A percentile compares a stretch with the other conserved stretches of the same genome.
phyloP scores from a whole-genome alignment of 257 asterid species.

The Coffea eugenioides region DNA sequence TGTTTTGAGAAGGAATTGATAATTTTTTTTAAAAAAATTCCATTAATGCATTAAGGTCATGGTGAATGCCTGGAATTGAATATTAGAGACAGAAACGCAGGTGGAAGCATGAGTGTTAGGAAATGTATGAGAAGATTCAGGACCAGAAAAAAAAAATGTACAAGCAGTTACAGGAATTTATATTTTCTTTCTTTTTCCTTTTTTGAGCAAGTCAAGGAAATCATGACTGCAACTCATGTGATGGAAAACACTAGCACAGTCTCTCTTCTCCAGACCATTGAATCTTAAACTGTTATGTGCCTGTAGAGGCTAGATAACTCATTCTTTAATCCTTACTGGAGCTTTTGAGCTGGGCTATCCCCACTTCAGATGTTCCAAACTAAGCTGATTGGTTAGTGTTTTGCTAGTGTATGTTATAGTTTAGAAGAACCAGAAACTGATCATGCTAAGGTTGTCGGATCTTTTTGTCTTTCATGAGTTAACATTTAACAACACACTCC shows the following conservation, averaged over 20 bases:
- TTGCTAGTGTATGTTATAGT: too few relatives aligned
- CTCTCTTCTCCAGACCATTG: background rate
- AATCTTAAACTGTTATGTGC: background rate
- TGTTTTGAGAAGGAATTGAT: background rate
- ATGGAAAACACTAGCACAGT: background rate
- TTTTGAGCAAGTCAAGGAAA: background rate
- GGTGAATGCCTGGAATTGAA: too few relatives aligned
- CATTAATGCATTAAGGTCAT: background rate
- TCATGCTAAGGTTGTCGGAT: slow-evolving; percentile 6
- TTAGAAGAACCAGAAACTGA: background rate
- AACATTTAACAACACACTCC: too few relatives aligned
- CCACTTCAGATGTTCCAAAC: too few relatives aligned
- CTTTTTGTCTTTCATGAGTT: too few relatives aligned
- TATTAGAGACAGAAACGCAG: too few relatives aligned
- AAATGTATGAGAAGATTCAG: background rate
- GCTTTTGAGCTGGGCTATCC: background rate
- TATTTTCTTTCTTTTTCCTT: too few relatives aligned
- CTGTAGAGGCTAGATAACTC: background rate
- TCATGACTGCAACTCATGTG: background rate
- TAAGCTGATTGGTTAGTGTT: background rate
- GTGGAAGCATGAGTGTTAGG: background rate
- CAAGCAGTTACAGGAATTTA: background rate
- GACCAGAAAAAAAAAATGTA: too few relatives aligned
- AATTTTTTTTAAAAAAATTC: background rate
- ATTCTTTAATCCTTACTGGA: background rate